These are phyloP conservation scores for Collybiopsis luxurians DNA, from an alignment of 768 basidiomycete species.

Conservation along the genomic window DNA sequence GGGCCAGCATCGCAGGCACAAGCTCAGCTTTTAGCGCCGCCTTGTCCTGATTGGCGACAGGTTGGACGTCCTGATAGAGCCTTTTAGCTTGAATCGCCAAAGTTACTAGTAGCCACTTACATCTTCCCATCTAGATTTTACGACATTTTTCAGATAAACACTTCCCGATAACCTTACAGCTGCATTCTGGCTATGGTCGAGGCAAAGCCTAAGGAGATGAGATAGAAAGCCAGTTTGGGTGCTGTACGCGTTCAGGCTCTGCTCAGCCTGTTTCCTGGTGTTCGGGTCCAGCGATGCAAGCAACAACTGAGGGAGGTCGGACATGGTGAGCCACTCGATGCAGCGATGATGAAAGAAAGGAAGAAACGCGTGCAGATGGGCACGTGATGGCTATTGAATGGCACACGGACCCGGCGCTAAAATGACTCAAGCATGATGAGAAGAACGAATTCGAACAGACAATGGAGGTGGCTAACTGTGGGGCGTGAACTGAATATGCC, in stretches of 20 bases:
- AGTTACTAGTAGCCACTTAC: conserved; percentile 38
- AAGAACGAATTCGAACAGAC: too few relatives aligned
- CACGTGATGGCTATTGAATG: too few relatives aligned
- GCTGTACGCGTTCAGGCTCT: conserved; percentile 64
- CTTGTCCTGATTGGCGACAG: conserved; percentile 72
- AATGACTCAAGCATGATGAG: too few relatives aligned
- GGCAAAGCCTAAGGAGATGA: conserved; percentile 75
- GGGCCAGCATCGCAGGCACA: conserved; percentile 87
- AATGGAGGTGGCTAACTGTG: too few relatives aligned
- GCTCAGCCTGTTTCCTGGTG: conserved; percentile 79
- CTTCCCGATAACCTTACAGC: conserved; percentile 79
- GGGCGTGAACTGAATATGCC: too few relatives aligned
- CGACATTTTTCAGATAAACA: conserved; percentile 90
- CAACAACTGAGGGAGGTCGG: conserved; percentile 67
- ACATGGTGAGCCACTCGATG: conserved; percentile 37
- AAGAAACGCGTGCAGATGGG: too few relatives aligned
- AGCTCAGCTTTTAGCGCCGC: conserved; percentile 68
- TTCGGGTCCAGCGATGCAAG: conserved; percentile 67
- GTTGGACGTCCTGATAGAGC: conserved; percentile 60
- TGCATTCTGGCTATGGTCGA: conserved; percentile 64
- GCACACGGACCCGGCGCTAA: too few relatives aligned
- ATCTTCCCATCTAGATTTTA: conserved; percentile 88
- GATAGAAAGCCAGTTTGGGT: conserved; percentile 75
- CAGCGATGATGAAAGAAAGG: too few relatives aligned
- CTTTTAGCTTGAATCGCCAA: not conserved